Conservation (phyloP, 2,329 filamentous ascomycete genomes). For the Neonectria hederae region DNA sequence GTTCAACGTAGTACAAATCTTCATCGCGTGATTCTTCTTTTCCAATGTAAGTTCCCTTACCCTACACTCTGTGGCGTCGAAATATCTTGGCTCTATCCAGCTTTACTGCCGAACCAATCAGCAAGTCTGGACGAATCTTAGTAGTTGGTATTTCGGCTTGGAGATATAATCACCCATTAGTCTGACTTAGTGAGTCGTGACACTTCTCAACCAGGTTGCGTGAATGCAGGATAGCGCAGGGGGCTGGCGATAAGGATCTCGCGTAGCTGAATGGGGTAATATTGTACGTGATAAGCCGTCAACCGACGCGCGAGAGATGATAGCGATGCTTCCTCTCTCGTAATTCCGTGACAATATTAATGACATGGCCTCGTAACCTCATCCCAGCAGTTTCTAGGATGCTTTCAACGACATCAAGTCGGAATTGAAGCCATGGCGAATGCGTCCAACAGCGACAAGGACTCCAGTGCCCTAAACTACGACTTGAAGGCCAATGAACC, state of each 20-base stretch:
- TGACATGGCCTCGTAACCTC: background rate
- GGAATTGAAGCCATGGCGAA: background rate
- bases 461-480: background rate
- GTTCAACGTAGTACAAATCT: no score
- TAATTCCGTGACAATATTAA: background rate
- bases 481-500: background rate
- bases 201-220: background rate
- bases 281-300: background rate
- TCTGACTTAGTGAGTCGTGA: background rate
- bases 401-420: background rate
- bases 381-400: background rate
- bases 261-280: background rate
- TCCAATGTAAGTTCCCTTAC: no score
- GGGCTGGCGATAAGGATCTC: background rate
- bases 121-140: background rate
- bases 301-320: background rate
- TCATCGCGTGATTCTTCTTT: no score
- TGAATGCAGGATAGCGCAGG: background rate
- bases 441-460: background rate
- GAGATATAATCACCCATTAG: background rate
- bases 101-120: no score
- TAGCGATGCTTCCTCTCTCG: background rate
- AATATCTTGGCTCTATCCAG: no score
- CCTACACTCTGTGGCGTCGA: no score
- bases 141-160: background rate